These are phyloP conservation scores for Xerocomus amazonicus DNA, from an alignment of 1,284 basidiomycete genomes.

Conservation along the genomic window DNA sequence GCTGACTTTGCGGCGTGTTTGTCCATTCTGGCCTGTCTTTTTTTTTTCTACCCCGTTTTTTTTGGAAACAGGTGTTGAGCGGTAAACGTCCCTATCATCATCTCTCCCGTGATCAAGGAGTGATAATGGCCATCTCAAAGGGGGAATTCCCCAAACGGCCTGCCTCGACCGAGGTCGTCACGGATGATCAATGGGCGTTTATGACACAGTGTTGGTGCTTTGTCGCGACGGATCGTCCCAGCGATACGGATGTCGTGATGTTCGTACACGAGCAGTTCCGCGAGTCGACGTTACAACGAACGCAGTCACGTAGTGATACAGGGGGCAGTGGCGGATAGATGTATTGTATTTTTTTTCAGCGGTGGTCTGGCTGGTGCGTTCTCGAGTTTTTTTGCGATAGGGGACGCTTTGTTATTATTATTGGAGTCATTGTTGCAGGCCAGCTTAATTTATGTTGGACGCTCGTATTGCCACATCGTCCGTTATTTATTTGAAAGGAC, in stretches of 20 bases:
- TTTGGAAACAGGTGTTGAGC: conserved; percentile 20
- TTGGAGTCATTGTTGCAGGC: not conserved
- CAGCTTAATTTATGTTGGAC: not conserved
- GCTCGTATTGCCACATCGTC: not conserved
- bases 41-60: too few relatives aligned
- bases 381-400: not conserved
- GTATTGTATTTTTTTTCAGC: not conserved
- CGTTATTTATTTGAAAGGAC: not conserved
- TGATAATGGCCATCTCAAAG: conserved; percentile 18
- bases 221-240: conserved; percentile 13
- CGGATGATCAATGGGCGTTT: conserved; percentile 24
- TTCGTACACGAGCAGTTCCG: conserved; percentile 19
- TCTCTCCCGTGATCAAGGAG: conserved; percentile 13
- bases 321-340: not conserved
- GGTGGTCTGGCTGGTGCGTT: not conserved
- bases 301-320: not conserved
- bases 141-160: conserved; percentile 20
- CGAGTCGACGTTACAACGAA: not conserved
- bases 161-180: conserved; percentile 1
- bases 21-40: not conserved
- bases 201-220: conserved; percentile 21
- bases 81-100: conserved; percentile 25
- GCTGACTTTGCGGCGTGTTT: not conserved
- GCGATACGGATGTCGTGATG: conserved; percentile 7
- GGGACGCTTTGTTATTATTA: not conserved